Evolutionary conservation across 2,329 filamentous ascomycete species (phyloP).

Genomic region (Talaromyces sp.): DNA sequence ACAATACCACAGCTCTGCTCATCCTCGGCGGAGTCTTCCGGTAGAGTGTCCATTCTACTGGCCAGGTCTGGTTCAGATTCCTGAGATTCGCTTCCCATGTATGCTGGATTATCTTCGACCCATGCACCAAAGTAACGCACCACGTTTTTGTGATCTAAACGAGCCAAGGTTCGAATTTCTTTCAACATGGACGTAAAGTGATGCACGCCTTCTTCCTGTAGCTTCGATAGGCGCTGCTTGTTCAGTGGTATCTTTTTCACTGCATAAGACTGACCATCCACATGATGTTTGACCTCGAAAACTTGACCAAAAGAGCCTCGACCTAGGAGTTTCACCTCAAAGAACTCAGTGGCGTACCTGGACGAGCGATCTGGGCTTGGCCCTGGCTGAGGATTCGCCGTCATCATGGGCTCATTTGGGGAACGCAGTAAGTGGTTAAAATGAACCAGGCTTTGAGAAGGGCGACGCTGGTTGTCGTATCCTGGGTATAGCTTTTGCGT

Average conservation of each 20-base stretch:
- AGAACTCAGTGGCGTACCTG: slow-evolving; percentile 48
- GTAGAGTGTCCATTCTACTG: neutral
- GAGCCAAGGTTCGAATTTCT: slow-evolving; percentile 59
- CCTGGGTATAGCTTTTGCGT: slow-evolving; percentile 17
- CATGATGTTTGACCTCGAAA: slow-evolving; percentile 55
- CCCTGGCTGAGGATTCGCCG: slow-evolving; percentile 22
- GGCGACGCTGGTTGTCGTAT: slow-evolving; percentile 14
- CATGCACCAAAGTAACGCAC: slow-evolving; percentile 63
- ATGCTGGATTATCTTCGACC: slow-evolving; percentile 48
- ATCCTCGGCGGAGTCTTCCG: slow-evolving; percentile 13
- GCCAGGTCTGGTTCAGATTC: neutral
- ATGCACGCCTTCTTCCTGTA: slow-evolving; percentile 47
- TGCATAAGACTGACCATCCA: slow-evolving; percentile 60
- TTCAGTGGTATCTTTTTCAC: slow-evolving; percentile 62
- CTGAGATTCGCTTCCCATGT: slow-evolving; percentile 3
- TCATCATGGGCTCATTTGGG: slow-evolving; percentile 23
- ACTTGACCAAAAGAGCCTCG: slow-evolving; percentile 63
- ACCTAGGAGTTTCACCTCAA: slow-evolving; percentile 53
- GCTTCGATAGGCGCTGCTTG: slow-evolving; percentile 45
- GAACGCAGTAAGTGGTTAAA: slow-evolving; percentile 18
- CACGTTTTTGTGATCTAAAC: slow-evolving; percentile 60
- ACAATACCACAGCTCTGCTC: slow-evolving; percentile 34
- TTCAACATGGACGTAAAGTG: slow-evolving; percentile 54
- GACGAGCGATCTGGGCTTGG: slow-evolving; percentile 27
- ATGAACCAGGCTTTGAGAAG: slow-evolving; percentile 21